A percentile compares a stretch with the other conserved stretches of the same genome.
Conservation (phyloP, 2,329 filamentous ascomycete species). For the Trichoderma endophyticum region DNA sequence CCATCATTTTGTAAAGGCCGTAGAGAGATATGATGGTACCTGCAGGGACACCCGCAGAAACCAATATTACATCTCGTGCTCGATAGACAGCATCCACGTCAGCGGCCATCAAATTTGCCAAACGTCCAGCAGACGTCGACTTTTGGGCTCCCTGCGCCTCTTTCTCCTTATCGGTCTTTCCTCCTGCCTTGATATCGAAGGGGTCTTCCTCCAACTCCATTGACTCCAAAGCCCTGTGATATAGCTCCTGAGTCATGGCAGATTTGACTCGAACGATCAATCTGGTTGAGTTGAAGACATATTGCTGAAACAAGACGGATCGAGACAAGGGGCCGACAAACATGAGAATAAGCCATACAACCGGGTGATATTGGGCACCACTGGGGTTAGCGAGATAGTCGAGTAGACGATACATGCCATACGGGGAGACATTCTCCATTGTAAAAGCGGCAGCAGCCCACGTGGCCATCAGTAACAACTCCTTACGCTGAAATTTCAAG, state of each 20-base stretch:
- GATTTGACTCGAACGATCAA: constrained; percentile 55
- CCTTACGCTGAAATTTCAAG: constrained; percentile 40
- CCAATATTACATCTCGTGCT: constrained; percentile 50
- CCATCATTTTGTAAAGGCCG: constrained; percentile 54
- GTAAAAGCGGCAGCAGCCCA: constrained; percentile 38
- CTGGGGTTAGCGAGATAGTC: constrained; percentile 48
- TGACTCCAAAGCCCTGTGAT: constrained; percentile 52
- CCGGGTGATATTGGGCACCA: constrained; percentile 45
- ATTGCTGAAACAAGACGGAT: constrained; percentile 53
- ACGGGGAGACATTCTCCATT: constrained; percentile 51
- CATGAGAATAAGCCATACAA: constrained; percentile 53
- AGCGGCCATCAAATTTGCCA: constrained; percentile 57
- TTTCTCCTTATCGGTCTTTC: constrained; percentile 21
- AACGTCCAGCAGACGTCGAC: constrained; percentile 46
- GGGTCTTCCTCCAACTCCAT: constrained; percentile 57
- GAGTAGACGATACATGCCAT: constrained; percentile 52
- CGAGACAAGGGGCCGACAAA: constrained; percentile 48
- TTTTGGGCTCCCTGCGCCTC: constrained; percentile 31
- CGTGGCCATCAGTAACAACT: constrained; percentile 45
- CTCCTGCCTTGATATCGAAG: constrained; percentile 32
- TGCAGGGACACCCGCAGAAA: constrained; percentile 43
- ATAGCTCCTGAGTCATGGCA: constrained; percentile 56
- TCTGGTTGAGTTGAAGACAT: constrained; percentile 56
- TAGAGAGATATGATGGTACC: constrained; percentile 47
- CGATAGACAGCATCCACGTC: constrained; percentile 55